These are phyloP conservation scores for Manihot esculenta DNA, from an alignment of 441 rosid species.

Conservation along the genomic window DNA sequence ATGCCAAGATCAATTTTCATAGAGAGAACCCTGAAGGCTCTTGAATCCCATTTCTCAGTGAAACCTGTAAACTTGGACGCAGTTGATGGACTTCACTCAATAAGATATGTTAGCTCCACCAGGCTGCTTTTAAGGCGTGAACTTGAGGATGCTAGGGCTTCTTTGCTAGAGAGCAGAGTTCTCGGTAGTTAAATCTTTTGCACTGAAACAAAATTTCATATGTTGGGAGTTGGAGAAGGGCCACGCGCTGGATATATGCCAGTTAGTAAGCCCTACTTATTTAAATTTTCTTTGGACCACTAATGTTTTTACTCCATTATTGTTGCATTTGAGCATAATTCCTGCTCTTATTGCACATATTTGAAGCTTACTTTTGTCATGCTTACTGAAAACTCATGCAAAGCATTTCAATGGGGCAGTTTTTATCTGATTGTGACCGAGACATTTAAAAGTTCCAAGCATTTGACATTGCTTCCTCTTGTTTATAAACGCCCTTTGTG, in stretches of 20 bases:
- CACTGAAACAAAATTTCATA: neutral
- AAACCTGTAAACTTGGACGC: constrained; percentile 37
- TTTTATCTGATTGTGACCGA: neutral
- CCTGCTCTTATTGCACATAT: neutral
- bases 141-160: constrained; percentile 43
- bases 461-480: too few species aligned
- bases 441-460: too few species aligned
- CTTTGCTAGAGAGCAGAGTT: constrained; percentile 10
- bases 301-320: neutral
- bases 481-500: too few species aligned
- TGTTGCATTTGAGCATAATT: constrained; percentile 1
- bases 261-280: neutral
- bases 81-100: constrained; percentile 18
- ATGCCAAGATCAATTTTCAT: constrained; percentile 56
- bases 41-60: constrained; percentile 52
- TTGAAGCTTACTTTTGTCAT: neutral
- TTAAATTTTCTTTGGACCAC: neutral
- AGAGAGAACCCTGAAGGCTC: constrained; percentile 49
- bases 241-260: neutral
- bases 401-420: neutral
- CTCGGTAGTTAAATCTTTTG: constrained; percentile 4
- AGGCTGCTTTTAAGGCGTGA: constrained; percentile 51
- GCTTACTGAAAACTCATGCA: neutral
- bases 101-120: constrained; percentile 37
- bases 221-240: constrained; percentile 1